Conservation (phyloP, 192 early-diverging fungal genomes). For the Chytriomyces confervae region DNA sequence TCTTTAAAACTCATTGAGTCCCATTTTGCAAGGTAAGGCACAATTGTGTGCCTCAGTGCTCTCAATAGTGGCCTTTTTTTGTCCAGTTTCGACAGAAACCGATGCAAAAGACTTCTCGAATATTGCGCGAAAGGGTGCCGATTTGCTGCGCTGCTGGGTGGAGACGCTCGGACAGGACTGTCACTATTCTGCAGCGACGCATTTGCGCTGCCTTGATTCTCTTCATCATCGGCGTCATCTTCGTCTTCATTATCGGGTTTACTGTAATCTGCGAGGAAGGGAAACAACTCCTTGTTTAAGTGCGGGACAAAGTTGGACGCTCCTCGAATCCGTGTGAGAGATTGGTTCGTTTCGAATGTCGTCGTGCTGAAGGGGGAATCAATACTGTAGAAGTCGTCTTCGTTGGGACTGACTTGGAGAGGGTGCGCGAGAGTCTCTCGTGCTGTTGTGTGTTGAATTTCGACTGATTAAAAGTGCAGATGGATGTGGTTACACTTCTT, state of each 20-base stretch:
- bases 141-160: not conserved
- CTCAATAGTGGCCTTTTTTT: slow-evolving; percentile 22
- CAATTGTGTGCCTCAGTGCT: slow-evolving; percentile 44
- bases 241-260: slow-evolving; percentile 30
- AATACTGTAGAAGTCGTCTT: slow-evolving; percentile 29
- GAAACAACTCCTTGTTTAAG: slow-evolving; percentile 37
- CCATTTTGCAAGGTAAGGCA: slow-evolving; percentile 65
- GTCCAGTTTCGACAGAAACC: slow-evolving; percentile 18
- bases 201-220: not conserved
- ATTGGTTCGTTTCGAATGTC: not conserved
- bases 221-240: slow-evolving; percentile 15
- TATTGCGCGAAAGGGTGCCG: not conserved
- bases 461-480: not conserved
- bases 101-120: slow-evolving; percentile 4
- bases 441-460: slow-evolving; percentile 9
- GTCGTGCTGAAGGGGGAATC: not conserved
- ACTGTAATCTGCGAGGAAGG: slow-evolving; percentile 26
- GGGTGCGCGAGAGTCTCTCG: slow-evolving; percentile 1
- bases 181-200: not conserved
- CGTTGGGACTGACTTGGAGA: not conserved
- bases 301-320: slow-evolving; percentile 25
- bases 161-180: not conserved
- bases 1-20: slow-evolving; percentile 51
- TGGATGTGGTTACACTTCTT: not conserved
- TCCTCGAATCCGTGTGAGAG: not conserved